A percentile compares a stretch with the other conserved stretches of the same genome.
Conservation (phyloP, 2,329 filamentous ascomycete genomes). For the Coniella lustricola region DNA sequence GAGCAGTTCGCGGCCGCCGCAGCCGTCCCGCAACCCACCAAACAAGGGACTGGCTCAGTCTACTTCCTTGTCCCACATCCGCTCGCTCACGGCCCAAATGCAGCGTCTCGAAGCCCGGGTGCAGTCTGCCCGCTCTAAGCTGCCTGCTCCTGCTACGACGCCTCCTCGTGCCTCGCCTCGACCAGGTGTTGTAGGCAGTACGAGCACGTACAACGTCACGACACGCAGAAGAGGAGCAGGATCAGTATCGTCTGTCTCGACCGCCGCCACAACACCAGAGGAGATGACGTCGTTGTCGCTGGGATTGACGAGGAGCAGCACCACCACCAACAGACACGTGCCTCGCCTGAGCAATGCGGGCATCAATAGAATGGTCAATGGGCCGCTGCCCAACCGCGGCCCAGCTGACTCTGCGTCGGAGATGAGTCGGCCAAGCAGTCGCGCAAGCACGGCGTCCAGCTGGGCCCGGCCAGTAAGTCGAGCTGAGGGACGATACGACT, state of each 20-base stretch:
- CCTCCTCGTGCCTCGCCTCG: constrained; percentile 78
- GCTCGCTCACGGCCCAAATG: constrained; percentile 92
- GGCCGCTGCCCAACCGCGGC: constrained; percentile 50
- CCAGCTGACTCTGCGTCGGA: constrained; percentile 33
- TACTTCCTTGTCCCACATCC: constrained; percentile 83
- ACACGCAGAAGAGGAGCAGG: constrained; percentile 62
- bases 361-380: constrained; percentile 55
- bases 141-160: constrained; percentile 72
- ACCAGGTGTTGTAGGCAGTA: constrained; percentile 33
- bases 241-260: constrained; percentile 41
- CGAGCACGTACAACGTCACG: constrained; percentile 51
- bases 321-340: constrained; percentile 38
- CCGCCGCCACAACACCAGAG: constrained; percentile 35
- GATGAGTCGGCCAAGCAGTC: constrained; percentile 65
- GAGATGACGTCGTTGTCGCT: constrained; percentile 43
- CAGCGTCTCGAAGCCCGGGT: constrained; percentile 91
- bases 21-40: constrained; percentile 35
- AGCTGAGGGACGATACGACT: constrained; percentile 30
- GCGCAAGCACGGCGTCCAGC: constrained; percentile 56
- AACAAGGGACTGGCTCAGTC: constrained; percentile 46
- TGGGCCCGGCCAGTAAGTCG: constrained; percentile 48
- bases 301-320: constrained; percentile 23
- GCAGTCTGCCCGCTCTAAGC: constrained; percentile 82
- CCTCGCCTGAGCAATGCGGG: constrained; percentile 55
- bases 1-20: constrained; percentile 40